Percentiles rank a stretch among this genome's conserved stretches.
phyloP scores from a whole-genome alignment of 2,329 filamentous ascomycete genomes.

The Apiospora malaysiana region DNA sequence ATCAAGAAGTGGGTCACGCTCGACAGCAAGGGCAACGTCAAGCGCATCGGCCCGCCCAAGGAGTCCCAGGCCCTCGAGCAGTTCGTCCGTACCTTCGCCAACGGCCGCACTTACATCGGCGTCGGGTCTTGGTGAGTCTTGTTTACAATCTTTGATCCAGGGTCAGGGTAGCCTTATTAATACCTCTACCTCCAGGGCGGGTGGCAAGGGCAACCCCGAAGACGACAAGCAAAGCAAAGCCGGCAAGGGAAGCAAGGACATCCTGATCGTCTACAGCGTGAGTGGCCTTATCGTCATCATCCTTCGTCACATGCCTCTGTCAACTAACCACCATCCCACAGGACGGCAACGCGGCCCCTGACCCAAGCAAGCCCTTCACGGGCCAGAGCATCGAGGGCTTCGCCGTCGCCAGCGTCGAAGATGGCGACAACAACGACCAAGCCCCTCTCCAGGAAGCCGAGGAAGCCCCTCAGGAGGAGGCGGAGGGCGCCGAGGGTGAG shows the following conservation, averaged over 20 bases:
- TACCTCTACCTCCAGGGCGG: slow-evolving; percentile 32
- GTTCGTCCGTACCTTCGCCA: slow-evolving; percentile 45
- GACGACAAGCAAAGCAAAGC: slow-evolving; percentile 45
- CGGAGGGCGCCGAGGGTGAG: background rate
- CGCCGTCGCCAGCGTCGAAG: slow-evolving; percentile 19
- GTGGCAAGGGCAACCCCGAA: slow-evolving; percentile 37
- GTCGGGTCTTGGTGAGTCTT: slow-evolving; percentile 40
- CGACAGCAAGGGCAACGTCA: slow-evolving; percentile 37
- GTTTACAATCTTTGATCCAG: background rate
- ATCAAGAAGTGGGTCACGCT: slow-evolving; percentile 42
- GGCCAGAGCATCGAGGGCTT: slow-evolving; percentile 26
- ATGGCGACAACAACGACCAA: slow-evolving; percentile 2
- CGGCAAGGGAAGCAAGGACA: slow-evolving; percentile 46
- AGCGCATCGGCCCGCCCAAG: slow-evolving; percentile 43
- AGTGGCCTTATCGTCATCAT: slow-evolving; percentile 29
- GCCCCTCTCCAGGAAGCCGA: slow-evolving; percentile 19
- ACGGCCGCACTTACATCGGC: slow-evolving; percentile 47
- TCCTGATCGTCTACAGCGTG: slow-evolving; percentile 45
- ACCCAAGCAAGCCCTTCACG: slow-evolving; percentile 31
- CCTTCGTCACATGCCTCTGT: background rate
- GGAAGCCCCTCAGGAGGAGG: too few relatives aligned
- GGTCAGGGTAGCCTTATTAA: background rate
- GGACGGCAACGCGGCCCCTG: slow-evolving; percentile 33
- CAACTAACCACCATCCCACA: background rate
- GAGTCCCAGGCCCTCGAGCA: slow-evolving; percentile 42